Percentiles rank a stretch among this genome's conserved stretches.
Evolutionary conservation across 2,329 filamentous ascomycete genomes (phyloP).

Genomic region (Pseudogymnoascus destructans): DNA sequence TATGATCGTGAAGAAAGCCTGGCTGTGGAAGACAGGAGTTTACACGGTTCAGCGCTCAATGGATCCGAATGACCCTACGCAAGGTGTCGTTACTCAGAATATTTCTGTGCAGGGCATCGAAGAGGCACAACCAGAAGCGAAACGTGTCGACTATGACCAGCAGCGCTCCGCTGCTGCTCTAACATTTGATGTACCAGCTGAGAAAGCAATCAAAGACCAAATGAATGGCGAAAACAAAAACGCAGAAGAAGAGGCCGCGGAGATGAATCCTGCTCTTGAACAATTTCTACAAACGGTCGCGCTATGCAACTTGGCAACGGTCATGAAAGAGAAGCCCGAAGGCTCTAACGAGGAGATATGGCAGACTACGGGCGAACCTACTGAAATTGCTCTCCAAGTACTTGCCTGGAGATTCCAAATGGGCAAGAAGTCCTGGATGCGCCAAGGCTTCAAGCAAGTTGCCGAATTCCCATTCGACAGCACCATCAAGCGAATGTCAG

Average conservation of each 20-base stretch:
- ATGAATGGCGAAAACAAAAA: conserved; percentile 22
- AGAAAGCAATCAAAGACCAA: conserved; percentile 23
- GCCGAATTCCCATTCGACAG: conserved; percentile 53
- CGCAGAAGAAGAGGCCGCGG: conserved; percentile 23
- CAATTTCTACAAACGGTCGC: conserved; percentile 40
- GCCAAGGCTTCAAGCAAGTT: conserved; percentile 36
- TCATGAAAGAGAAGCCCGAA: conserved; percentile 27
- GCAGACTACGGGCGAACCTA: conserved; percentile 49
- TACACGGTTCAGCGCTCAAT: conserved; percentile 39
- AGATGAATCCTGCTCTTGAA: conserved; percentile 32
- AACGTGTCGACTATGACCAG: conserved; percentile 43
- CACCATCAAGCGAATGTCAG: conserved; percentile 53
- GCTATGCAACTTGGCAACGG: conserved; percentile 44
- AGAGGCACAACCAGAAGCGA: conserved; percentile 26
- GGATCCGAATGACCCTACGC: conserved; percentile 42
- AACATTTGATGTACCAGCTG: conserved; percentile 49
- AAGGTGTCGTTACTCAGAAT: conserved; percentile 32
- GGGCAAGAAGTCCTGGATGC: conserved; percentile 31
- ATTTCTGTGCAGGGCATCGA: conserved; percentile 16
- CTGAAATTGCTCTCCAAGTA: conserved; percentile 54
- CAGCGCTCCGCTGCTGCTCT: conserved; percentile 47
- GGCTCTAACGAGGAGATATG: conserved; percentile 33
- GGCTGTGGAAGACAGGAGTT: conserved; percentile 39
- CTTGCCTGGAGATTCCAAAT: conserved; percentile 48
- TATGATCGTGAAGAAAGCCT: conserved; percentile 47